These are phyloP conservation scores for Pythium sukuiense DNA, from an alignment of 352 stramenopile species.

Conservation along the genomic window DNA sequence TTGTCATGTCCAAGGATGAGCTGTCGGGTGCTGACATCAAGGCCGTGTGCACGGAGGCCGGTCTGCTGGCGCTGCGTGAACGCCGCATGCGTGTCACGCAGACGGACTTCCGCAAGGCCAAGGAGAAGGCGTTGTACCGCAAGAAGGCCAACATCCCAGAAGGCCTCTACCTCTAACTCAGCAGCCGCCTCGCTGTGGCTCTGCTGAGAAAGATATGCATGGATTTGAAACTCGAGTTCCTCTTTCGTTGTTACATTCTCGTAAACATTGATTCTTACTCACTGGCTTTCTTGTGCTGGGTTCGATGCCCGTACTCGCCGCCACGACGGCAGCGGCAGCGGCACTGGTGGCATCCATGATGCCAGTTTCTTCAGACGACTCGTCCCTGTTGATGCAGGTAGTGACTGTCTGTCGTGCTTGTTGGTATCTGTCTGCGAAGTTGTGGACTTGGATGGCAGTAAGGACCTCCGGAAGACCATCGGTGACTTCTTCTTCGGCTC, in stretches of 20 bases:
- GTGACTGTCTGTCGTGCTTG: conserved; percentile 16
- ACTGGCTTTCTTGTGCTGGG: conserved; percentile 7
- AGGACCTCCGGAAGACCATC: conserved; percentile 3
- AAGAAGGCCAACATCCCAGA: conserved; percentile 99
- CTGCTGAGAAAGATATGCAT: conserved; percentile 7
- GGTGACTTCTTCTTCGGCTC: not conserved
- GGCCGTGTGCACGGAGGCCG: conserved; percentile 99
- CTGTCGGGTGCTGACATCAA: conserved; percentile 99
- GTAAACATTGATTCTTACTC: not conserved
- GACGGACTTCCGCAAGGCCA: conserved; percentile 99
- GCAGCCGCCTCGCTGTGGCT: conserved; percentile 1
- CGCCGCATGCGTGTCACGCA: conserved; percentile 99
- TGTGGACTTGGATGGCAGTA: conserved; percentile 6
- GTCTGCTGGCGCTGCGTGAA: conserved; percentile 98
- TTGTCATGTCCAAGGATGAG: conserved; percentile 99
- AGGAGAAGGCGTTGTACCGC: conserved; percentile 99
- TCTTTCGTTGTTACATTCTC: not conserved
- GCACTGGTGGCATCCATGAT: conserved; percentile 23
- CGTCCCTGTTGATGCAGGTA: conserved; percentile 1
- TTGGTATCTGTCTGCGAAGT: not conserved
- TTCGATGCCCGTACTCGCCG: conserved; percentile 14
- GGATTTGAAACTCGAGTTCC: conserved; percentile 14
- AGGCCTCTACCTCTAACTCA: conserved; percentile 96
- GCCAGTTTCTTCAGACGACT: conserved; percentile 9
- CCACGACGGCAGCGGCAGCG: conserved; percentile 14